phyloP scores from a whole-genome alignment of 768 basidiomycete species.

The Mycena amicta region DNA sequence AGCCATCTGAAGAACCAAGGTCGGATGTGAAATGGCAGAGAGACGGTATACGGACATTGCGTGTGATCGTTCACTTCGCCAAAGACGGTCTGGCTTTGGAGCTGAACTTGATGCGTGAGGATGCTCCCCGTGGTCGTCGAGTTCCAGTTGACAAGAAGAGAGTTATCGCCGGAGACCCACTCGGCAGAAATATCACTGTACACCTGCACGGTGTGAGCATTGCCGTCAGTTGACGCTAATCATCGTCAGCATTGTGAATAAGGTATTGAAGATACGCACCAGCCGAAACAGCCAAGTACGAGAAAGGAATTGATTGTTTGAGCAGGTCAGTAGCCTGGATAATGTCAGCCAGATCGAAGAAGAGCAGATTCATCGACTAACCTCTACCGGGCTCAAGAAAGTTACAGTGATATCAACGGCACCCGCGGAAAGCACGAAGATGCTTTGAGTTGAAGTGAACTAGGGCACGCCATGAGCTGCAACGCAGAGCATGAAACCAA shows the following conservation, averaged over 20 bases:
- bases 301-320: conserved; percentile 64
- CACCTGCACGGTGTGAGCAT: conserved; percentile 51
- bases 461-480: conserved; percentile 25
- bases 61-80: conserved; percentile 61
- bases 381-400: conserved; percentile 72
- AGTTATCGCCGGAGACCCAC: conserved; percentile 55
- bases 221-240: conserved; percentile 49
- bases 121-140: conserved; percentile 43
- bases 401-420: conserved; percentile 62
- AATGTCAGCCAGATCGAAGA: not conserved
- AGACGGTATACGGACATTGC: conserved; percentile 46
- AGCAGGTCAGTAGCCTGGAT: conserved; percentile 64
- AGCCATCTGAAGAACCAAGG: conserved; percentile 58
- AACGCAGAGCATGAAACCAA: no score
- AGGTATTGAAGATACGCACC: not conserved
- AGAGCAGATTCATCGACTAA: no score
- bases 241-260: conserved; percentile 25
- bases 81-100: conserved; percentile 45
- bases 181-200: conserved; percentile 64
- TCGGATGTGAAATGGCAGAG: not conserved
- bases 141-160: conserved; percentile 58
- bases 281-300: conserved; percentile 49
- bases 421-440: conserved; percentile 63
- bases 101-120: conserved; percentile 61
- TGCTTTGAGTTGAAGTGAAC: conserved; percentile 72